These are phyloP conservation scores for Auriscalpium vulgare DNA, from an alignment of 768 basidiomycete species.

Conservation along the genomic window DNA sequence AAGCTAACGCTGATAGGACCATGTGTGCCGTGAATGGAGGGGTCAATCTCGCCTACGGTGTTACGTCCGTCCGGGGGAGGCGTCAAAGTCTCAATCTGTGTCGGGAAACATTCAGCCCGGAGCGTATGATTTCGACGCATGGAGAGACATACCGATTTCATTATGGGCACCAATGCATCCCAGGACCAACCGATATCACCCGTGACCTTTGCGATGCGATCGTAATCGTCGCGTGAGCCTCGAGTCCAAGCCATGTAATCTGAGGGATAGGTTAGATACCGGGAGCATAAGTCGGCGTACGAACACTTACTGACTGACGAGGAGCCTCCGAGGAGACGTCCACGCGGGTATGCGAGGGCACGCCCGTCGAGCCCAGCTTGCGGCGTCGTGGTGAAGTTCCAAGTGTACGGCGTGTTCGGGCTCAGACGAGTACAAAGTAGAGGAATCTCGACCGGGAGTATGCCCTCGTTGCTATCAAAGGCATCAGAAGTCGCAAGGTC, in stretches of 20 bases:
- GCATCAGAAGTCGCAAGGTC: background rate
- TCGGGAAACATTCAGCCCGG: background rate
- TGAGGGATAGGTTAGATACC: background rate
- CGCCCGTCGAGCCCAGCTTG: background rate
- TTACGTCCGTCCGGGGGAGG: constrained; percentile 31
- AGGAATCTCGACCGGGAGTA: background rate
- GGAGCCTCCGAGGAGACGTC: constrained; percentile 1
- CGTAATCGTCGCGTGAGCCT: constrained; percentile 19
- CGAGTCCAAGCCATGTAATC: constrained; percentile 23
- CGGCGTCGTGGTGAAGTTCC: constrained; percentile 2
- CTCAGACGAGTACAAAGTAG: background rate
- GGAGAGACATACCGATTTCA: background rate
- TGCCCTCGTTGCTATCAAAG: background rate
- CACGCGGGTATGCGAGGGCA: background rate
- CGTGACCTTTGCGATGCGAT: constrained; percentile 18
- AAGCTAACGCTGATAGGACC: constrained; percentile 24
- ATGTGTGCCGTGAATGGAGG: constrained; percentile 28
- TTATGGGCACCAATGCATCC: background rate
- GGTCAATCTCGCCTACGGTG: constrained; percentile 29
- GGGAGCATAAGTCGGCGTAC: background rate
- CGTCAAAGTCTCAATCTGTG: constrained; percentile 24
- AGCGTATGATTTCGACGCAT: background rate
- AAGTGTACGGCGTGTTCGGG: background rate
- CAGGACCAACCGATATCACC: constrained; percentile 21
- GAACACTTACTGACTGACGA: background rate